A percentile compares a stretch with the other conserved stretches of the same genome.
Conservation (phyloP, 116 monocot genomes). For the Iris pallida region DNA sequence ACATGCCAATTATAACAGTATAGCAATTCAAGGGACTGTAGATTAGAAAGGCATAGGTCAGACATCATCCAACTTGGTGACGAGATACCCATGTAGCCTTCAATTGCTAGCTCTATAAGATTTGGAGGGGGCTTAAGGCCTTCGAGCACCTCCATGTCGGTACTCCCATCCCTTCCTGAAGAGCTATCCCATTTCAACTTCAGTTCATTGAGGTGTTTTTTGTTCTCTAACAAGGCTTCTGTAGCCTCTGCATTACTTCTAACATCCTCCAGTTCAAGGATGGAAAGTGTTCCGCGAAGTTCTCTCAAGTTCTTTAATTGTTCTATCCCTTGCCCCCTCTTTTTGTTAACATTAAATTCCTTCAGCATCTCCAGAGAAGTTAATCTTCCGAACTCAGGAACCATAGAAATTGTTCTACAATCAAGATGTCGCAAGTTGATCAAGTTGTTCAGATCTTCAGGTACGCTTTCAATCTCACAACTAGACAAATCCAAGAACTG, state of each 20-base stretch:
- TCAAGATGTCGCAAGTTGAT: slow-evolving; percentile 5
- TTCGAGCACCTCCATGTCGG: slow-evolving; percentile 7
- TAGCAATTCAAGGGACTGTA: background rate
- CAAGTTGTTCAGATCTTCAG: slow-evolving; percentile 2
- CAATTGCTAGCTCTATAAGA: slow-evolving; percentile 3
- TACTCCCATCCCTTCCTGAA: background rate
- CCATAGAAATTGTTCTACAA: background rate
- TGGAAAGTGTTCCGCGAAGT: slow-evolving; percentile 7
- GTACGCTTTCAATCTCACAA: background rate
- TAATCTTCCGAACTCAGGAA: slow-evolving; percentile 4
- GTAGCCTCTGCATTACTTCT: slow-evolving; percentile 5
- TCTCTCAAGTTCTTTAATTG: slow-evolving; percentile 16
- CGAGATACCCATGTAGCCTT: slow-evolving; percentile 5
- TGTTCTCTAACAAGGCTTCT: slow-evolving; percentile 6
- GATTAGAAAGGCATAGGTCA: background rate
- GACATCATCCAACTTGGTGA: slow-evolving; percentile 10
- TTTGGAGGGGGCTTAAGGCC: slow-evolving; percentile 13
- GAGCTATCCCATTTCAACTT: slow-evolving; percentile 1
- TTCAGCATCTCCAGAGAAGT: slow-evolving; percentile 6
- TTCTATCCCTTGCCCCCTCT: slow-evolving; percentile 6
- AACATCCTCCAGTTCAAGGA: slow-evolving; percentile 18
- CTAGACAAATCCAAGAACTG: background rate
- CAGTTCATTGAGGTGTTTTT: slow-evolving; percentile 3
- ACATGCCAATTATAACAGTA: no score
- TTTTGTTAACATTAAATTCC: slow-evolving; percentile 13